A percentile compares a stretch with the other conserved stretches of the same genome.
Conservation (phyloP, 306 rosid species). For the Ziziphus jujuba region DNA sequence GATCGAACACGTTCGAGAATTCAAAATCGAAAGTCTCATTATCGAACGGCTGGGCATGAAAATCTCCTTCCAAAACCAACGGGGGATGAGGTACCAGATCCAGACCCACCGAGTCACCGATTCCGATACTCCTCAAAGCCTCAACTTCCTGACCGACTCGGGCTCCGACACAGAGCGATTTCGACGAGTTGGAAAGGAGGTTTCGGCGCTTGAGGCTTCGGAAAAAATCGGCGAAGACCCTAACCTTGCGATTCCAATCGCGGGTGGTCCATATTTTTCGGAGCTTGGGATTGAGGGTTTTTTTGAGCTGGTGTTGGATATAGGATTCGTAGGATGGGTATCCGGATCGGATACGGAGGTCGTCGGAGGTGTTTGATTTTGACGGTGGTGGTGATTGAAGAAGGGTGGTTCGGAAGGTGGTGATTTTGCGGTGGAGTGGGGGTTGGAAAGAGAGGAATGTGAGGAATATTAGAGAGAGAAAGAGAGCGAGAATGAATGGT, state of each 20-base stretch:
- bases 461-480: constrained; percentile 48
- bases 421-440: constrained; percentile 24
- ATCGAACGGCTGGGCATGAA: constrained; percentile 67
- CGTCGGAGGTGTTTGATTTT: neutral
- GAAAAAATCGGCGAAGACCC: constrained; percentile 60
- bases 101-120: constrained; percentile 62
- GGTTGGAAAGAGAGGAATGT: constrained; percentile 40
- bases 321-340: constrained; percentile 70
- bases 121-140: constrained; percentile 63
- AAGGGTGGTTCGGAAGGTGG: neutral
- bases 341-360: constrained; percentile 71
- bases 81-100: constrained; percentile 82
- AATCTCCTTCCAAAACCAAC: constrained; percentile 66
- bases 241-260: constrained; percentile 84
- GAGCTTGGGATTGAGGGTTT: constrained; percentile 83
- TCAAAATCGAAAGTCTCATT: constrained; percentile 71
- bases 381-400: neutral
- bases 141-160: constrained; percentile 85
- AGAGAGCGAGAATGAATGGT: constrained; percentile 48
- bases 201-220: constrained; percentile 28
- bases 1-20: constrained; percentile 91
- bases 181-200: constrained; percentile 47
- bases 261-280: constrained; percentile 81
- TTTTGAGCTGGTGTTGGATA: constrained; percentile 77
- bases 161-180: constrained; percentile 72